Evolutionary conservation across 352 stramenopile genomes (phyloP), one percentile per base, ranked within the genome.

Genomic region (Globisporangium viniferum): DNA sequence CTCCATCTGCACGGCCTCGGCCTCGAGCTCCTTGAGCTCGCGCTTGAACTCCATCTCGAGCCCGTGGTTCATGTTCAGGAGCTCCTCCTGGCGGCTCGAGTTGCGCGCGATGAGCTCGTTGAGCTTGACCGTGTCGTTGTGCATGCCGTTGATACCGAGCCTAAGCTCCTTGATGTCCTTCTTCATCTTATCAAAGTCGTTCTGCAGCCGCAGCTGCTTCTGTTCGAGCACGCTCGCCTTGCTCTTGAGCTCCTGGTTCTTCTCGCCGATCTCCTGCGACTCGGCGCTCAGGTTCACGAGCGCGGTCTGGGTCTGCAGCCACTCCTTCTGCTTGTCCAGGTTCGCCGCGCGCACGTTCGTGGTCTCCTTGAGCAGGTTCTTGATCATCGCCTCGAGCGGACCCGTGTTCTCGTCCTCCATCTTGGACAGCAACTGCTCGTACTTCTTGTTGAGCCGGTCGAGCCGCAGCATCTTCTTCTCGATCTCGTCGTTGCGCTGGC

Each of bases 391-490:
- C 67, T 99, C 94, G 15, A 98, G 78, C 3, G 95, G 96, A 8
- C 95, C 96, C n/a, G 96, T 93, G 70, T 95, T 89, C 56, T 96
- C 91, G 70, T 97, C 90, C 33, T 96, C 91, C 65, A 95, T 81
- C 66, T 93, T 92, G 44, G 89, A 89, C 46, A 95, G 65, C 51
- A 98, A 84, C 70, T 96, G 89, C 69, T 98, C 93, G 68, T 98
- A 98, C 71, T 98, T 98, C 36, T 95, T 90, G 79, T 98, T 98
- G 8, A 98, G 79, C 3, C 90, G 80, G 70, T 98, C 94, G 8
- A 98, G 78, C 0, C 89, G 83, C 63, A 95, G 85, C 79, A 97
- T 97, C 67, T 98, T 98, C 77, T 98, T 98, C 66, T 98, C 96
- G 24, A 98, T 98, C 67, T 98, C 92, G 75, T 98, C 93, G 66